Percentiles rank a stretch among this genome's conserved stretches.
Evolutionary conservation across 2,329 filamentous ascomycete species (phyloP).

Genomic region (Hypoxylon sp.): DNA sequence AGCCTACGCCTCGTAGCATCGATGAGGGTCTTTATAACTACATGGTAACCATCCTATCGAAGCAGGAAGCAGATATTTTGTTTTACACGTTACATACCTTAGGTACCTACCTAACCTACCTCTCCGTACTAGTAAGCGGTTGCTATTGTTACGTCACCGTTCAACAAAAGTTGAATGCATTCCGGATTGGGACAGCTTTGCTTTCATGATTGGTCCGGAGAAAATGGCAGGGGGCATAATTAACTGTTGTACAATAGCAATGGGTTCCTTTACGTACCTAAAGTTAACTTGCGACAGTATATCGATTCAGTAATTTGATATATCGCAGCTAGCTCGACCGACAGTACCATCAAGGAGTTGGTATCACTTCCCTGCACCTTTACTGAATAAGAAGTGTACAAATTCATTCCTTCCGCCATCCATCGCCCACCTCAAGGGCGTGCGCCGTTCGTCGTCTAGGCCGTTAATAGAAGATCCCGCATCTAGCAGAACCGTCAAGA

Average conservation of each 20-base stretch:
- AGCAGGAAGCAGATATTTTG: neutral
- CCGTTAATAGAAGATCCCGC: constrained; percentile 38
- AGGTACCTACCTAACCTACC: neutral
- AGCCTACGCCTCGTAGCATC: too few species aligned
- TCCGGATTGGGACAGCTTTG: constrained; percentile 19
- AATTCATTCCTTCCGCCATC: constrained; percentile 39
- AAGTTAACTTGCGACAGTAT: neutral
- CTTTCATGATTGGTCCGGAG: constrained; percentile 22
- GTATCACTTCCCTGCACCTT: constrained; percentile 34
- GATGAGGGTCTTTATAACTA: too few species aligned
- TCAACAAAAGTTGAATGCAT: constrained; percentile 1
- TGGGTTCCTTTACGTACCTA: too few species aligned
- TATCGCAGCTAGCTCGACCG: neutral
- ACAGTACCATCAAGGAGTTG: neutral
- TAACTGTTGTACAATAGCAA: neutral
- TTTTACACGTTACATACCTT: neutral
- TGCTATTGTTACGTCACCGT: constrained; percentile 7
- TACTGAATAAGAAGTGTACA: constrained; percentile 38
- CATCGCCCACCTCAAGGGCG: constrained; percentile 42
- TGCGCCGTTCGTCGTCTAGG: constrained; percentile 38
- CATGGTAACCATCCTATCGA: neutral
- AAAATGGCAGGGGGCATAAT: neutral
- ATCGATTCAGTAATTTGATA: neutral
- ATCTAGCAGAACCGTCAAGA: constrained; percentile 35
- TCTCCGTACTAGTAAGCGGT: neutral